Evolutionary conservation across 73 alveolate genomes (phyloP), one percentile per base, ranked within the genome.

Genomic region (Paraurostyla sp.): DNA sequence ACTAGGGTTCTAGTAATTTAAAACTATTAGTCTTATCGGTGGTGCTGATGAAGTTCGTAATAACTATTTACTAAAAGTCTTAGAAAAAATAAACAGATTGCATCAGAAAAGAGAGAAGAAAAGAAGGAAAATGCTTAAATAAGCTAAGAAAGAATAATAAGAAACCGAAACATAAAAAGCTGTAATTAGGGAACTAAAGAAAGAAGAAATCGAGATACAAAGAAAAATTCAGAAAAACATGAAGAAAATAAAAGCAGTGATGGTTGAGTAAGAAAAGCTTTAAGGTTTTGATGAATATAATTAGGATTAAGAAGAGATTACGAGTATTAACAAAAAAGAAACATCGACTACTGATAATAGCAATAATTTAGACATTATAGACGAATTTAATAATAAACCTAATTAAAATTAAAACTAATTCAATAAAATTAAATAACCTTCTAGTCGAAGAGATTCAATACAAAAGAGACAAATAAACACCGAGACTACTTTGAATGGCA

Each of bases 41-140:
- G 78, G 78, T 16, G 45, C 78, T 32, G 78, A 60, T 60, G 78
- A 60, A 60, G 23, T 60, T 16, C 6, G 78, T 9, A 60, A 25
- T 60, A 60, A 60, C 25, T 60, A 60, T 32, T 29, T 60, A 23
- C 16, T 25, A 6, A 60, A 60, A 27, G 78, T 60, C 4, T 27
- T 60, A 29, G 78, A 60, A 29, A 60, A 60, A 27, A 60, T 60
- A 60, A 60, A 60, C 32, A 60, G 32, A 33, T 60, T 60, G 50
- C 78, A 60, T 27, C 23, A 27, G 3, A 60, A 60, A 33, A 60
- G 32, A 30, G 78, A 60, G 25, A 60, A 60, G 25, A 60, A 33
- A 23, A 18, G 78, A 29, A 60, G 25, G 32, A 60, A 60, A 60
- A 3, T 60, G 45, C 13, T 60, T 45, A 60, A 33, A 60, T 27